Evolutionary conservation across 2,329 filamentous ascomycete genomes (phyloP), one percentile per base, ranked within the genome.

Genomic region (Ophioceras dolichostomum): DNA sequence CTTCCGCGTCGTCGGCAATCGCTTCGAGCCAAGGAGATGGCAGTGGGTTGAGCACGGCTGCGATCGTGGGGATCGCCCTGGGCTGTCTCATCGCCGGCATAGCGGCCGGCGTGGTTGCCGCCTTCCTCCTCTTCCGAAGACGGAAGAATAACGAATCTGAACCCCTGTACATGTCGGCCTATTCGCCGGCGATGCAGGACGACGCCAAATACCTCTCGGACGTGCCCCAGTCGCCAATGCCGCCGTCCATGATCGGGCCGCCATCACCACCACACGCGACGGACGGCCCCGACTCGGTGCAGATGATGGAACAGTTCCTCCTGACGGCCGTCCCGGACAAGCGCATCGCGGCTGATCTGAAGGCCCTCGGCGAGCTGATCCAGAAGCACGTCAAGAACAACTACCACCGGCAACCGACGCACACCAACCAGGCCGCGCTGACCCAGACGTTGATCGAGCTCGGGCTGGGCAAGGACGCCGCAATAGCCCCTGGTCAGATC

Each of bases 311-410:
- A n/a, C 54, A 58, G 24, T 60, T 59, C 31, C 50, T 64, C 6
- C 49, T 61, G 10, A 52, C 57, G 12, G 42, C 55, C 2, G 54
- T 47, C 1, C 51, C 61, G 0, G 60, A 65, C 39, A 47, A 51
- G n/a, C 50, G 57, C 3, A 53, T 64, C 8, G 41, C 43, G 4
- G 31, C 41, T 4, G 58, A 61, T 32, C 40, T 64, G 5, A 43
- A 48, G 4, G 49, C 56, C 1, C 39, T 65, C 3, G 49, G 50
- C 2, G 46, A 53, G 5, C 51, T 63, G 5, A 52, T 65, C 10
- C 50, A 55, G 20, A 52, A 59, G 27, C 63, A 67, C 41, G 56
- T 62, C 28, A 53, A 63, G 37, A 55, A 48, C 36, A 45, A 62
- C 35, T 65, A 65, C 35, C 58, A 61, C 37, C 32, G 43, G 0